Percentiles rank a stretch among this genome's conserved stretches.
These are phyloP conservation scores for Penicillium nucicola DNA, from an alignment of 495 filamentous ascomycete genomes.

Conservation along the genomic window DNA sequence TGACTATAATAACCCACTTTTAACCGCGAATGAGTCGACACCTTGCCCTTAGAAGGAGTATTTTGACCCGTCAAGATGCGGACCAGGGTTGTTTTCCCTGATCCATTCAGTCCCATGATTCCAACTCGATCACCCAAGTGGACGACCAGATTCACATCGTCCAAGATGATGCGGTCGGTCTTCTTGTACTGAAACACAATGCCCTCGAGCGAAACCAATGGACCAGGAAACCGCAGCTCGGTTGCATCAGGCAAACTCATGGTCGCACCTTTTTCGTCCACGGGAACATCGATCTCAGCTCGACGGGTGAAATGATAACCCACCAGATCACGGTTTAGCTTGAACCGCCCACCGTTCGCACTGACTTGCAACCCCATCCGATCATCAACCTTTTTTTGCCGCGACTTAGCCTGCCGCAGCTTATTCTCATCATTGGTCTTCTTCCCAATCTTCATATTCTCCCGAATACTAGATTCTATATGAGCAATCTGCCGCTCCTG, in stretches of 20 bases:
- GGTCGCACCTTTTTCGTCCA: conserved; percentile 56
- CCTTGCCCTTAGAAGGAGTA: conserved; percentile 47
- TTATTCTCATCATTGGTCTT: conserved; percentile 75
- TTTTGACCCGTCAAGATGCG: conserved; percentile 48
- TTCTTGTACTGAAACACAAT: conserved; percentile 57
- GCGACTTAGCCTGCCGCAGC: conserved; percentile 70
- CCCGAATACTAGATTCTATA: conserved; percentile 71
- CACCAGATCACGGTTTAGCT: conserved; percentile 67
- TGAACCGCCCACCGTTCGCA: conserved; percentile 70
- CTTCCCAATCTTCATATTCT: conserved; percentile 65
- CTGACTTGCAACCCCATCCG: conserved; percentile 70
- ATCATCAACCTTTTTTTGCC: conserved; percentile 79
- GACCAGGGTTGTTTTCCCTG: conserved; percentile 70
- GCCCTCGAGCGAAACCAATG: conserved; percentile 66
- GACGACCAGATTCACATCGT: conserved; percentile 61
- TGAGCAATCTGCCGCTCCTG: conserved; percentile 73
- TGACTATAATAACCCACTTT: conserved; percentile 75
- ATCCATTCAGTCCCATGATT: conserved; percentile 70
- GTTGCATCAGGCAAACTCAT: conserved; percentile 58
- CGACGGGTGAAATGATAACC: conserved; percentile 57
- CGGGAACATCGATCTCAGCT: conserved; percentile 66
- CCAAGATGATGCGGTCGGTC: conserved; percentile 38
- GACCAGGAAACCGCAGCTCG: conserved; percentile 70
- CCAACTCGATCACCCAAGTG: conserved; percentile 68
- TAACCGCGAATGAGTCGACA: conserved; percentile 61